Base-by-base conservation (phyloP, 768 basidiomycete species). In the Xerocomus potaroensis region DNA sequence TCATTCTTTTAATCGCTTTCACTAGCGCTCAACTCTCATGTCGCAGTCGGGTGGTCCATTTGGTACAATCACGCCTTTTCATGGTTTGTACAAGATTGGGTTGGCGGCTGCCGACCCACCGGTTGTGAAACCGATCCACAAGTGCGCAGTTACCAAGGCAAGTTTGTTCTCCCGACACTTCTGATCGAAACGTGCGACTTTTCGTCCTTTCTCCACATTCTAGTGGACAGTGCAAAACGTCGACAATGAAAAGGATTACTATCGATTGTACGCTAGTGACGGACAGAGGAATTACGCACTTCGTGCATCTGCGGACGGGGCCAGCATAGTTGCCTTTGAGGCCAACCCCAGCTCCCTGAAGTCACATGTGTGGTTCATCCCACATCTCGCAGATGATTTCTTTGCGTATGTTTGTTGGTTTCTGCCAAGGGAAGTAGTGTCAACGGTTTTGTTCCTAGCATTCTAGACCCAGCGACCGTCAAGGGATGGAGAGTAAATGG, bases 211-310 rank as follows among this genome's bases (percentile, higher is more conserved):
- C 11, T 27, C n/a, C 18, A 26, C 14, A 47, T n/a, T 15, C 29
- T 29, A 48, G 43, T 48, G 47, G 42, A 48, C 35, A 4, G 35
- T 48, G 18, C 47, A 48, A 31, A 23, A 23, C 18, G 47, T 48
- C 10, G 23, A 31, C 15, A 37, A 31, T 9, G 43, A 45, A 37
- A 31, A 36, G 11, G 31, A 41, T n/a, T 41, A 23, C 24, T 41
- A 47, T 19, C 45, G 38, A 7, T n/a, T 47, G 24, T 41, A 47
- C 24, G 38, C 41, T 16, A 47, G 14, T 19, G 38, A 47, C 9
- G 38, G 39, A 24, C 10, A 41, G 14, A 41, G 29, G 15, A 18
- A 21, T 11, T 47, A 41, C 7, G 45, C 30, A 12, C 38, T 47
- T 18, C 45, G 31, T 10, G 3, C 23, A n/a, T 41, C 45, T n/a